Evolutionary conservation across 1,284 basidiomycete species (phyloP).

Genomic region (Butyriboletus pseudospeciosus): DNA sequence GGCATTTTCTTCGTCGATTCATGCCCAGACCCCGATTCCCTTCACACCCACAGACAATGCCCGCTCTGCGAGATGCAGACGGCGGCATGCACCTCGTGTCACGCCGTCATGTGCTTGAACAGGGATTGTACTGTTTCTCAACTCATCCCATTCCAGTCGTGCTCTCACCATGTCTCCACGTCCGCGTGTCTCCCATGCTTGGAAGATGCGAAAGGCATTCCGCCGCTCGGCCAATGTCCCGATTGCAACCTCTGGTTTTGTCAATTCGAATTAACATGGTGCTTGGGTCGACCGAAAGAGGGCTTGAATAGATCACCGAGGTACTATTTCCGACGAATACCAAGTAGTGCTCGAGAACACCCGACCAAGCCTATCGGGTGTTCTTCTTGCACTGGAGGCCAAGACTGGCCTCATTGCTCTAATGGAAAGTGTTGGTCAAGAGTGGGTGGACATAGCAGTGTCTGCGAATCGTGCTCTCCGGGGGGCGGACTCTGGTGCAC

Average conservation of each 20-base stretch:
- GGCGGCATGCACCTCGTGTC: slow-evolving; percentile 11
- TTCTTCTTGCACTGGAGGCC: slow-evolving; percentile 1
- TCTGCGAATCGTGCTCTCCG: slow-evolving; percentile 18
- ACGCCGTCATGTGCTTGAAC: slow-evolving; percentile 17
- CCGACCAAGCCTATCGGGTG: slow-evolving; percentile 15
- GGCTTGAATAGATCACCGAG: neutral
- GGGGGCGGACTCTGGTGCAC: slow-evolving; percentile 19
- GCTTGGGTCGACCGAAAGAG: slow-evolving; percentile 17
- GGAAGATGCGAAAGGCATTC: slow-evolving; percentile 1
- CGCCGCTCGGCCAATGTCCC: slow-evolving; percentile 24
- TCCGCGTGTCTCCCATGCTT: slow-evolving; percentile 13
- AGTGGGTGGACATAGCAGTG: slow-evolving; percentile 4
- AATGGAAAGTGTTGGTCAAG: slow-evolving; percentile 22
- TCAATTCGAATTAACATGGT: slow-evolving; percentile 22
- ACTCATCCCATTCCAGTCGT: slow-evolving; percentile 17
- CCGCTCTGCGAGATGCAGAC: slow-evolving; percentile 14
- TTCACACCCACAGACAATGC: slow-evolving; percentile 3
- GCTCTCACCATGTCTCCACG: slow-evolving; percentile 10
- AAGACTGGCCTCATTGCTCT: slow-evolving; percentile 12
- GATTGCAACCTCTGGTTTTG: slow-evolving; percentile 22
- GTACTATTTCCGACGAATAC: neutral
- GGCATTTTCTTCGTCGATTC: neutral
- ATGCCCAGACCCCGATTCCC: neutral
- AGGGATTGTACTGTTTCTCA: slow-evolving; percentile 15
- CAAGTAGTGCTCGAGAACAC: slow-evolving; percentile 10